Evolutionary conservation across 371 early-diverging fungal species (phyloP).

Genomic region (Phascolomyces articulosus): DNA sequence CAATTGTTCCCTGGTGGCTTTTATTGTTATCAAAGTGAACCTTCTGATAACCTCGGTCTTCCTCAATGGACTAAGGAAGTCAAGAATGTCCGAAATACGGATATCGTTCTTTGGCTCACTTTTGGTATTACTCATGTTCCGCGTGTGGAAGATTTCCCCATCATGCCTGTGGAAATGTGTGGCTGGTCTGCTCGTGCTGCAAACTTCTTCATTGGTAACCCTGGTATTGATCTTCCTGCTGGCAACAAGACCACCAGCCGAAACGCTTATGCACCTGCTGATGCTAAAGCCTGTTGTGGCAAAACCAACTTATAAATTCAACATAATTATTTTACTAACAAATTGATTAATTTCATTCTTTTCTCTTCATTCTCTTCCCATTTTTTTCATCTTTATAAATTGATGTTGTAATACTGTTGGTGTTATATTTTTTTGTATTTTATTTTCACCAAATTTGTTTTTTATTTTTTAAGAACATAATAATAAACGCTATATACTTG

Average conservation of each 20-base stretch:
- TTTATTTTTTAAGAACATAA: too few relatives aligned
- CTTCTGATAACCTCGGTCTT: constrained; percentile 25
- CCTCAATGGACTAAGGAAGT: constrained; percentile 35
- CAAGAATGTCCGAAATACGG: constrained; percentile 33
- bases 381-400: too few relatives aligned
- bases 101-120: constrained; percentile 51
- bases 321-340: too few relatives aligned
- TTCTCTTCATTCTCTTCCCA: too few relatives aligned
- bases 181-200: constrained; percentile 39
- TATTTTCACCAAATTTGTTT: too few relatives aligned
- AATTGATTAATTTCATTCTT: too few relatives aligned
- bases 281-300: constrained; percentile 1
- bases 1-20: constrained; percentile 52
- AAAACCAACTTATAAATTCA: not conserved
- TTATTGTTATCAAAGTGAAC: constrained; percentile 46
- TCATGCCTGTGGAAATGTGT: constrained; percentile 56
- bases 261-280: constrained; percentile 7
- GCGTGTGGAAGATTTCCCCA: constrained; percentile 54
- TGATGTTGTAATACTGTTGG: too few relatives aligned
- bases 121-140: constrained; percentile 54
- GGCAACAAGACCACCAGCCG: not conserved
- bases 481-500: too few relatives aligned
- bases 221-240: constrained; percentile 13
- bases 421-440: too few relatives aligned
- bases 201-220: constrained; percentile 15